Evolutionary conservation across 352 stramenopile genomes (phyloP).

Genomic region (Achlya hypogyna): DNA sequence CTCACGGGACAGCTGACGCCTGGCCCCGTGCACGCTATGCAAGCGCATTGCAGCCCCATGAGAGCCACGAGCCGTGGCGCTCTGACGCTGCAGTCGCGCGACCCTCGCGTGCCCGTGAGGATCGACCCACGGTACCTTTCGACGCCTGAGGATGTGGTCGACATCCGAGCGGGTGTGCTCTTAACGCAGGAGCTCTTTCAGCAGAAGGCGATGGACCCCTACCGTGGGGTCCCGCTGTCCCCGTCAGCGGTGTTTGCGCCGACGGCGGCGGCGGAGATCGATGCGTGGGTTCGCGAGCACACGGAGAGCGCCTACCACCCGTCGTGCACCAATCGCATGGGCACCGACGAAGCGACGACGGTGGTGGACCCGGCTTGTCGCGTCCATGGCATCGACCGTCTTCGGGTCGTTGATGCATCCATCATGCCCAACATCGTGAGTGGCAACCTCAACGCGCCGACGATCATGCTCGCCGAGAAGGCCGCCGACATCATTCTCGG

Average conservation of each 20-base stretch:
- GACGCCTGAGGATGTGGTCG: conserved; percentile 62
- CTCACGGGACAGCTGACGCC: conserved; percentile 62
- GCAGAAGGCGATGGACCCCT: conserved; percentile 76
- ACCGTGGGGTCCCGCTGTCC: conserved; percentile 69
- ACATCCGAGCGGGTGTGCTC: conserved; percentile 68
- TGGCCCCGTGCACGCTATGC: conserved; percentile 62
- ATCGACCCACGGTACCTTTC: conserved; percentile 87
- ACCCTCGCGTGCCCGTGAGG: conserved; percentile 66
- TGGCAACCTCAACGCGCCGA: conserved; percentile 91
- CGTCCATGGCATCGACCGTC: conserved; percentile 79
- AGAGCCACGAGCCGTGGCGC: conserved; percentile 75
- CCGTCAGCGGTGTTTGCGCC: conserved; percentile 38
- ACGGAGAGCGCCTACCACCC: conserved; percentile 84
- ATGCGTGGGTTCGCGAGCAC: conserved; percentile 76
- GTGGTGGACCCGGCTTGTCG: conserved; percentile 83
- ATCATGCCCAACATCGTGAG: conserved; percentile 93
- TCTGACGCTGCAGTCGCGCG: conserved; percentile 64
- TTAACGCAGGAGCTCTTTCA: conserved; percentile 84
- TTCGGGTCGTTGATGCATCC: conserved; percentile 88
- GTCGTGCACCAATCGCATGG: conserved; percentile 87
- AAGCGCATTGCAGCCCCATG: conserved; percentile 84
- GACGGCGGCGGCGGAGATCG: conserved; percentile 62
- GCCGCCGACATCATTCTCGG: conserved; percentile 87
- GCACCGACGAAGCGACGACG: conserved; percentile 48
- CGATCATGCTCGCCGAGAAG: conserved; percentile 92